Evolutionary conservation across 2,329 filamentous ascomycete genomes (phyloP), one percentile per base, ranked within the genome.

Genomic region (Colletotrichum magnum): DNA sequence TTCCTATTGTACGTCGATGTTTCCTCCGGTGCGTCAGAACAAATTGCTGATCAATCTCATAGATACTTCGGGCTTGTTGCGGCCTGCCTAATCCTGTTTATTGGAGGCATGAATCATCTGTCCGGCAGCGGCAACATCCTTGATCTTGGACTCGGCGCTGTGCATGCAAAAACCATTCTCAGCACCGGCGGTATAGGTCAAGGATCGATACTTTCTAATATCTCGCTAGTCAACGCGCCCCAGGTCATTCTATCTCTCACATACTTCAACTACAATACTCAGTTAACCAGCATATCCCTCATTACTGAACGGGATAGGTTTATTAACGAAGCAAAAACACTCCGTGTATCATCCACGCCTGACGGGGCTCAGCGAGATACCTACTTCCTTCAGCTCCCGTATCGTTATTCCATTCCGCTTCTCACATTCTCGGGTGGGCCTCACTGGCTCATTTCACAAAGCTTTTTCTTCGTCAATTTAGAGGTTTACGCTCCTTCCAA

Each of bases 351-450:
- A 16, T 13, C 24, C 5, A 2, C 0, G 5, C n/a, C 39, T 0
- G 5, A 15, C 0, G 60, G 60, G 3, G 1, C 15, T 0, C 52
- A 64, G 9, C 43, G 60, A 3, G 5, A 41, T 26, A 56, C 51
- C 0, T 64, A 64, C 41, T 64, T 57, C 9, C 60, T 64, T 0
- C 52, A 53, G 4, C 51, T 64, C 1, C 60, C 60, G 0, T 47
- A 39, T 5, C 51, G 52, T 0, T 57, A 56, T 21, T 56, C 60
- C 0, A 1, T 64, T 12, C 0, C 60, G 1, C 43, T 64, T 0
- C 9, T 15, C 0, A 13, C 2, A 0, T 13, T 56, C 2, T 64
- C 52, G 0, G n/a, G 28, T 0, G 39, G 18, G 0, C n/a, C 57
- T 2, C 52, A 64, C 9, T 64, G 52, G 60, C 52, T 64, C 0